phyloP scores from a whole-genome alignment of 2,329 filamentous ascomycete genomes.

The Davidsoniella virescens region DNA sequence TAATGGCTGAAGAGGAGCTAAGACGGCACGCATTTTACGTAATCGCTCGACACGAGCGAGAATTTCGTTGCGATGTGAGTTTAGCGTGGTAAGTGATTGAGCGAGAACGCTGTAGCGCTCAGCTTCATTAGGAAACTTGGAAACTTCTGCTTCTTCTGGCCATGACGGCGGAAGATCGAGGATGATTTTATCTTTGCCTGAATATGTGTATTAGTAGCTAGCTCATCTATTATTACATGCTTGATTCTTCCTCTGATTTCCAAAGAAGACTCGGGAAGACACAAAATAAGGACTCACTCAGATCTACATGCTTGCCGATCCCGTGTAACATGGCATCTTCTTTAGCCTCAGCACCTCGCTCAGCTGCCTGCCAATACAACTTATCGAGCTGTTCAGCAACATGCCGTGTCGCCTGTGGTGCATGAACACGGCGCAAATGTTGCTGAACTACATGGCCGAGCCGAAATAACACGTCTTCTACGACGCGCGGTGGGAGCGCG shows the following conservation, averaged over 20 bases:
- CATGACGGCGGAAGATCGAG: neutral
- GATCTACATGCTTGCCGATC: slow-evolving; percentile 26
- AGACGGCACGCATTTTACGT: slow-evolving; percentile 31
- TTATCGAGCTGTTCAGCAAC: slow-evolving; percentile 57
- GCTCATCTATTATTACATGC: neutral
- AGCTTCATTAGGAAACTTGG: neutral
- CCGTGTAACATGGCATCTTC: slow-evolving; percentile 22
- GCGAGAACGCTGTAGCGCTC: slow-evolving; percentile 20
- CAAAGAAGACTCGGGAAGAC: neutral
- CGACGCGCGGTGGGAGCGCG: slow-evolving; percentile 29
- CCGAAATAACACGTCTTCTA: slow-evolving; percentile 40
- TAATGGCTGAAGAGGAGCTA: slow-evolving; percentile 31
- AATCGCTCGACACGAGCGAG: slow-evolving; percentile 29
- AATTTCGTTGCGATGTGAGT: slow-evolving; percentile 22
- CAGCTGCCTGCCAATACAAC: slow-evolving; percentile 38
- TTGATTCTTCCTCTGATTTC: too few relatives aligned
- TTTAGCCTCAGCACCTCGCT: slow-evolving; percentile 23
- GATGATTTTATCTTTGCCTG: neutral
- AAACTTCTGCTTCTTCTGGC: neutral
- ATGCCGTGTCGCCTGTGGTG: slow-evolving; percentile 51
- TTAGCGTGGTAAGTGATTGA: slow-evolving; percentile 27
- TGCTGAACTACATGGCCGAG: slow-evolving; percentile 48
- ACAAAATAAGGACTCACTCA: slow-evolving; percentile 22
- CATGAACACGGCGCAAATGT: slow-evolving; percentile 49
- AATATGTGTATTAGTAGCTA: slow-evolving; percentile 25